phyloP scores from a whole-genome alignment of 495 filamentous ascomycete species.

The Xylaria flabelliformis region DNA sequence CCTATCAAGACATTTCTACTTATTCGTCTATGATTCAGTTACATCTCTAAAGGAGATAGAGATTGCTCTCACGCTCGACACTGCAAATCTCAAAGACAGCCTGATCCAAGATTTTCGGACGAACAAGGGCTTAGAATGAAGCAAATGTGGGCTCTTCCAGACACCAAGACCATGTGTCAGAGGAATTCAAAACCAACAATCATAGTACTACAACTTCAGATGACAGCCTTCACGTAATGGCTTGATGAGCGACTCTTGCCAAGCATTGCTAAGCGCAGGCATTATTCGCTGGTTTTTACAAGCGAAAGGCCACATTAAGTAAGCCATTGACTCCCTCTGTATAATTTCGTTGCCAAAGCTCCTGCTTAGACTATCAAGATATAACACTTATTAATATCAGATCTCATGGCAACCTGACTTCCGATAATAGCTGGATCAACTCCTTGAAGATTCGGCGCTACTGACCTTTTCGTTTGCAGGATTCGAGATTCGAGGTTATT shows the following conservation, averaged over 20 bases:
- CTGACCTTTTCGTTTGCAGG: background rate
- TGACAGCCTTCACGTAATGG: background rate
- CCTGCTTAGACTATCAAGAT: background rate
- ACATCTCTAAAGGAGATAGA: background rate
- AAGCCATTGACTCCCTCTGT: background rate
- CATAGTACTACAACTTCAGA: no score
- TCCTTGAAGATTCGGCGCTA: background rate
- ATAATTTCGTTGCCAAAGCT: background rate
- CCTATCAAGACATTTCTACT: no score
- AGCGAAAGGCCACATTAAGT: no score
- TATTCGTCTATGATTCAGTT: no score
- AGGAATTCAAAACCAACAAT: no score
- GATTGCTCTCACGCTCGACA: background rate
- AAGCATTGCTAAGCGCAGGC: background rate
- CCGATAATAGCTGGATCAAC: background rate
- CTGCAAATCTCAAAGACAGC: background rate
- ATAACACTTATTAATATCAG: background rate
- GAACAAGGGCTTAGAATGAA: background rate
- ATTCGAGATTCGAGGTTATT: background rate
- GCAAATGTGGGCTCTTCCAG: background rate
- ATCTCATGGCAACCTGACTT: background rate
- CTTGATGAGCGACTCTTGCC: background rate
- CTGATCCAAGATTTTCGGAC: background rate
- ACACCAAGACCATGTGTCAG: background rate
- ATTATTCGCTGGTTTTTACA: no score